Base-by-base conservation (phyloP, 805 yeast genomes). In the Maudiozyma serrabonitensis region DNA sequence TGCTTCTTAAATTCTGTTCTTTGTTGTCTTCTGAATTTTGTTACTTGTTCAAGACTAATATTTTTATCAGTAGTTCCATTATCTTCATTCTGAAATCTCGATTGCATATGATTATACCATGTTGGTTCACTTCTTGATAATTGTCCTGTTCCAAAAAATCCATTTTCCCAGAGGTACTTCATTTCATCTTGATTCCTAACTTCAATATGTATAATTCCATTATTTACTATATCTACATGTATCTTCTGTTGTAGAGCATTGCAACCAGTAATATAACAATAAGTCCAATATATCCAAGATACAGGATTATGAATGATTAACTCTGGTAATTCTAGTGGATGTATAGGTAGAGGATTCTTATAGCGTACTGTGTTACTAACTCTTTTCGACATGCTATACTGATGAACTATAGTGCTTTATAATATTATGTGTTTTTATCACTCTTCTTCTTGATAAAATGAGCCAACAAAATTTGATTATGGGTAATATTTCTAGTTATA, bases 71-170 rank as follows among this genome's bases (percentile, higher is more conserved):
- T 25, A 25, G 58, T 41, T 49, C 57, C 54, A 54, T 60, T 58
- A 45, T 68, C 60, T 46, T 74, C 74, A 12, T 40, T 48, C 19
- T 47, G 37, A 25, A 85, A 67, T 41, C 87, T 65, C 44, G 81
- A 71, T 32, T 69, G 66, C 1, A 87, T 80, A 48, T 97, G 73
- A n/a, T 70, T 72, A 43, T 62, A 66, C 97, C 98, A 93, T 0
- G 96, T 79, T 0, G 99, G 96, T 61, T 93, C 97, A 50, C 95
- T 84, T 54, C 99, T 73, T 35, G 96, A 86, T 43, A 89, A 69
- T 2, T 79, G 77, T 2, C 98, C 99, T 60, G 91, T 93, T 6
- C 99, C 99, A 62, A 88, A 93, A 61, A 89, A 93, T 1, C 99
- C 99, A 56, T 75, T 75, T 16, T 72, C 67, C 98, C 98, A 93